Evolutionary conservation across 116 monocot genomes (phyloP), one percentile per base, ranked within the genome.

Genomic region (Zostera marina): DNA sequence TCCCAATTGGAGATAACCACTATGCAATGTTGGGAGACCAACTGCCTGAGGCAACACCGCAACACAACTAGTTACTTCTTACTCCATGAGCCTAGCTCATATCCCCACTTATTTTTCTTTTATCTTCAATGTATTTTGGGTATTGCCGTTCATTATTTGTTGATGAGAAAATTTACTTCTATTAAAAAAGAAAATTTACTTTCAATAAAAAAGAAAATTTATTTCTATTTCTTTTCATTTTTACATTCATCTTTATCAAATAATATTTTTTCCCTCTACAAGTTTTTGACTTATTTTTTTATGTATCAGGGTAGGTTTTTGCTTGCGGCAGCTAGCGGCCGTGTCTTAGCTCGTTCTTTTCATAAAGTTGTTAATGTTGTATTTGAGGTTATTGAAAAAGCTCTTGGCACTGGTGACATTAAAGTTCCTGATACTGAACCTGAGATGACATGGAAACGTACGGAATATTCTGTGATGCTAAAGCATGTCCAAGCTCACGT

Each of bases 401-500:
- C 84, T 1, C 83, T 91, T 54, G 83, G 81, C 60, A 56, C 75
- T 17, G 74, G 60, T 47, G 76, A 42, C 64, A 45, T 71, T 24
- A 72, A 77, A 23, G 62, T 86, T 70, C 81, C 76, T 45, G 83
- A 83, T 42, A 53, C 62, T 32, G 76, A 90, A 62, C 99, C 91
- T 66, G 87, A 81, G 73, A 74, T 99, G 78, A 79, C 87, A 14
- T 99, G 99, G 99, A 87, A 99, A 71, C 73, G 87, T 42, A 72
- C 54, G 13, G 99, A 99, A 52, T 69, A 73, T 48, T 99, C 87
- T 62, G 99, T 79, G 42, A 91, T 99, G 83, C 69, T 99, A 48
- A 73, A 99, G 51, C 87, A 91, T 54, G 99, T 99, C 66, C 99
- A 99, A 73, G 91, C 99, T 70, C 99, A 99, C 79, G 99, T 99